Conservation (phyloP, 2,329 filamentous ascomycete genomes). For the Lecanicillium sp. region DNA sequence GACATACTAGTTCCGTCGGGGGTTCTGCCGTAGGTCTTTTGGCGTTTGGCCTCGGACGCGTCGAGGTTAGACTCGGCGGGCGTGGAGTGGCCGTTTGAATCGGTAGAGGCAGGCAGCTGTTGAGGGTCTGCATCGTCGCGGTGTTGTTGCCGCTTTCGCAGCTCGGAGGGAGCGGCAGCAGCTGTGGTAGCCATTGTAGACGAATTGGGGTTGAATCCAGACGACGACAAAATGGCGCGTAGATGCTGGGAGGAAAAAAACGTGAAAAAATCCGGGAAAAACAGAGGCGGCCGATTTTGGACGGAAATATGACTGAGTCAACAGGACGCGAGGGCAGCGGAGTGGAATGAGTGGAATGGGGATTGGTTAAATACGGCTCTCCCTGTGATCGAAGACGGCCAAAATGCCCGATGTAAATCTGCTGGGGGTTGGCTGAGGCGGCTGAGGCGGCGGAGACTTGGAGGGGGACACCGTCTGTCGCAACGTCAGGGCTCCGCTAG, state of each 20-base stretch:
- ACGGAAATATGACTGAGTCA: too few relatives aligned
- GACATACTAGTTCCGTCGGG: constrained; percentile 81
- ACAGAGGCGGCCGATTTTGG: neutral
- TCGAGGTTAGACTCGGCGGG: constrained; percentile 12
- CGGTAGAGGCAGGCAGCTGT: constrained; percentile 13
- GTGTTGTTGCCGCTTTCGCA: constrained; percentile 15
- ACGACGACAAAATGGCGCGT: neutral
- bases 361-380: constrained; percentile 6
- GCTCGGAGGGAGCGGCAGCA: constrained; percentile 2
- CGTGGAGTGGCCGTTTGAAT: neutral
- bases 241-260: neutral
- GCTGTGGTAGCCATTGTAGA: constrained; percentile 9
- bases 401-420: constrained; percentile 6
- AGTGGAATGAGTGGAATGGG: constrained; percentile 12
- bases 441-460: constrained; percentile 2
- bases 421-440: constrained; percentile 6
- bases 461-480: constrained; percentile 6
- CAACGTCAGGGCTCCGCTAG: constrained; percentile 27
- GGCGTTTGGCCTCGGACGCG: constrained; percentile 29
- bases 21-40: constrained; percentile 86
- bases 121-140: constrained; percentile 9
- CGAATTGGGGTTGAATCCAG: constrained; percentile 12
- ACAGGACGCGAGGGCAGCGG: neutral
- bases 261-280: neutral
- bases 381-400: neutral